Base-by-base conservation (phyloP, 306 rosid species). In the Gastrolobium villosum region DNA sequence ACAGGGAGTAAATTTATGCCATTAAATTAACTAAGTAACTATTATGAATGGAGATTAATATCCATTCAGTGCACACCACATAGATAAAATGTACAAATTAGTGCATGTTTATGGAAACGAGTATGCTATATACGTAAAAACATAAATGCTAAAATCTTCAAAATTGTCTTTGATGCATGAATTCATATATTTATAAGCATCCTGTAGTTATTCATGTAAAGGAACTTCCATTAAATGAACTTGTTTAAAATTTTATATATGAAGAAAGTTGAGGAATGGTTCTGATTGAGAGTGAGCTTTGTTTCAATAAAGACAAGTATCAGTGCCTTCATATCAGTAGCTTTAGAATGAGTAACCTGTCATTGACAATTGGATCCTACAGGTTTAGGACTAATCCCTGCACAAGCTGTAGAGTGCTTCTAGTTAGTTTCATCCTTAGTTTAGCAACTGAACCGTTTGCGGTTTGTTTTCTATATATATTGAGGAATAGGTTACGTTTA, bases 241-340 rank as follows among this genome's bases (percentile, higher is more conserved):
- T 36, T 35, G 45, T 59, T 35, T 5, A 53, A 34, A 60, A 59
- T 48, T 41, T 48, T 41, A 10, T 31, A 13, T 36, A 26, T 36
- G 72, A 61, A 9, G 46, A 15, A 32, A 61, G 66, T 79, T 15
- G 31, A 41, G 37, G 30, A 62, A 72, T 41, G 64, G 8, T 53
- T 80, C 9, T 36, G 14, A 11, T 40, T 50, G 39, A 40, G 75
- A 49, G 48, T 44, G 36, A 48, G 31, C 49, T 41, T 63, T 56
- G 8, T 43, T 59, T 11, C 49, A 64, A 52, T 26, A 41, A 52
- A 55, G 46, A 54, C 39, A 61, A 52, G 60, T 45, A 57, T 57
- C 49, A 44, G 14, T 2, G 61, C 20, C 28, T 74, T 73, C 34
- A 59, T 44, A 44, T 46, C 32, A 48, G 1, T 49, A 6, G 28